phyloP scores from a whole-genome alignment of 2,329 filamentous ascomycete genomes.

The Corynespora cassiicola region DNA sequence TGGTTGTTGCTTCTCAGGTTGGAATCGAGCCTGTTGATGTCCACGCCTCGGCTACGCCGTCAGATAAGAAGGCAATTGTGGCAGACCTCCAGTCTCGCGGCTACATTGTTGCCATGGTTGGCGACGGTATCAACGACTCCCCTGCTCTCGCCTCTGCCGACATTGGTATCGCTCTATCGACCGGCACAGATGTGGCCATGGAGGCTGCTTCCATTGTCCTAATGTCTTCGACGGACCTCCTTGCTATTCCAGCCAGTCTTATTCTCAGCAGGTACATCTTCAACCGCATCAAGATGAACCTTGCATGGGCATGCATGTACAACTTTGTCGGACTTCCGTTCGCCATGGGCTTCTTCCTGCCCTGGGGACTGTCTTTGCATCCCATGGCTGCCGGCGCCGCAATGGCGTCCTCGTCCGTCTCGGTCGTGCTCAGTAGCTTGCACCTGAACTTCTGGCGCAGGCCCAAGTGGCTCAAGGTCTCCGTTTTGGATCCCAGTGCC shows the following conservation, averaged over 20 bases:
- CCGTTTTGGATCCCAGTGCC: slow-evolving; percentile 59
- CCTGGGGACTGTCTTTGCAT: slow-evolving; percentile 84
- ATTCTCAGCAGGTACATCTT: slow-evolving; percentile 86
- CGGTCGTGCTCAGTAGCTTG: slow-evolving; percentile 83
- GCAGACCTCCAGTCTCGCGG: slow-evolving; percentile 74
- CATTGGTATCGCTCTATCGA: slow-evolving; percentile 90
- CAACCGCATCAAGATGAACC: slow-evolving; percentile 88
- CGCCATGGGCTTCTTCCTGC: slow-evolving; percentile 95
- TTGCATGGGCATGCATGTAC: slow-evolving; percentile 92
- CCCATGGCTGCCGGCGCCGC: slow-evolving; percentile 94
- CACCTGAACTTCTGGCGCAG: slow-evolving; percentile 86
- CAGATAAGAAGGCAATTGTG: slow-evolving; percentile 89
- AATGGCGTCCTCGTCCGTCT: slow-evolving; percentile 91
- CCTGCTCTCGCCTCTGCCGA: slow-evolving; percentile 92
- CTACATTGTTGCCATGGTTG: slow-evolving; percentile 88
- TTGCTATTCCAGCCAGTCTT: slow-evolving; percentile 89
- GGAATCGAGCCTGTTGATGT: slow-evolving; percentile 80
- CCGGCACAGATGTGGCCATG: slow-evolving; percentile 95
- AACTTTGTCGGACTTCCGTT: slow-evolving; percentile 91
- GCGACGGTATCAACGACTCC: slow-evolving; percentile 98
- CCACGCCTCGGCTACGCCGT: slow-evolving; percentile 85
- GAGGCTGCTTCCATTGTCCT: slow-evolving; percentile 95
- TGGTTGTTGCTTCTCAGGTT: slow-evolving; percentile 81
- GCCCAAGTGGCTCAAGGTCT: slow-evolving; percentile 85
- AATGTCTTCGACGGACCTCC: slow-evolving; percentile 89